Base-by-base conservation (phyloP, 768 basidiomycete genomes). In the Leccinum disarticulatum region DNA sequence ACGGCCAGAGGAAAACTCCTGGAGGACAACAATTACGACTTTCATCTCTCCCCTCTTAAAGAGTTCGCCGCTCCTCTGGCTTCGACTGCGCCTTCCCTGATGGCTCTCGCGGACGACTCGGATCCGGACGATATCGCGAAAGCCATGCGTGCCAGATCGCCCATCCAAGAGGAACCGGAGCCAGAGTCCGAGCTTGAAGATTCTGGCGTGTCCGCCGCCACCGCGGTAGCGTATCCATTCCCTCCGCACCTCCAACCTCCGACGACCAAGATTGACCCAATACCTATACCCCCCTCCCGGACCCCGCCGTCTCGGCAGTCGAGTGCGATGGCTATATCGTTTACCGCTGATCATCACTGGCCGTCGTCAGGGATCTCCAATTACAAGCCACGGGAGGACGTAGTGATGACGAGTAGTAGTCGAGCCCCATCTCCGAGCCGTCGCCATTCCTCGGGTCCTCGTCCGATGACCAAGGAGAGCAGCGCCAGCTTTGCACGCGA, bases 221-320 rank as follows among this genome's bases (percentile, higher is more conserved):
- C 50, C 11, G 31, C 54, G 28, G 30, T 46, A 55, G 56, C 57
- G 19, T 65, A 52, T 61, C 71, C 69, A 13, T 71, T 73, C 54
- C 71, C 68, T 57, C 54, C 63, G 49, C 65, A 69, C 58, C 72
- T 70, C 15, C 69, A 70, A 36, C 71, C 66, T 0, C 62, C 52
- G 4, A 58, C 61, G 22, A 43, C 55, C 47, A 71, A 66, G 55
- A 28, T 41, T 17, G 65, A 65, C 3, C 71, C 72, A n/a, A 70
- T 73, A 61, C 71, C 72, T 22, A 70, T 73, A 61, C 64, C 64
- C n/a, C 68, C 73, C 9, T 52, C 66, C n/a, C 72, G 68, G n/a
- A 64, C 66, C 5, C 57, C 63, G 13, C 69, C 63, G 6, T 67
- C 73, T 19, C 70, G 70, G 43, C 68, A 70, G 54, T 61, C 72